These are phyloP conservation scores for Magnusiomyces magnusii DNA, from an alignment of 1,139 yeast species.

Conservation along the genomic window DNA sequence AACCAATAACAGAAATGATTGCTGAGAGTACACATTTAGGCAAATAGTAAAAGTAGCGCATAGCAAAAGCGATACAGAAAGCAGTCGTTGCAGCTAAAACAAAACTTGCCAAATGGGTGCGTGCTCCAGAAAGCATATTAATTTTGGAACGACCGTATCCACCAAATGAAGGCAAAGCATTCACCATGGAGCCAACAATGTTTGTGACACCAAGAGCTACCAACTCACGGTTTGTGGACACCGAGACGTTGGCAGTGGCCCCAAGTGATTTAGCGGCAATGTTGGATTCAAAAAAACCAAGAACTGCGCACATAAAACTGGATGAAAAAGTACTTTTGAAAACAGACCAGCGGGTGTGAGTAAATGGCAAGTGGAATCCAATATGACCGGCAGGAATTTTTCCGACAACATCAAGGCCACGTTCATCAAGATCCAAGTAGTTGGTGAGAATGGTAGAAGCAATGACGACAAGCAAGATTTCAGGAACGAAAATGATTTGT, in stretches of 20 bases:
- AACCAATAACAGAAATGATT: conserved; percentile 72
- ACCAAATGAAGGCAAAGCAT: conserved; percentile 89
- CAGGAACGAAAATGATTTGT: conserved; percentile 52
- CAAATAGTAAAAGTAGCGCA: conserved; percentile 60
- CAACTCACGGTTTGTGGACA: conserved; percentile 48
- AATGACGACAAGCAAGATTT: conserved; percentile 68
- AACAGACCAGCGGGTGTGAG: conserved; percentile 31
- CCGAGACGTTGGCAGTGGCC: conserved; percentile 28
- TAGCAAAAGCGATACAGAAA: conserved; percentile 51
- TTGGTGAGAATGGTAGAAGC: conserved; percentile 53
- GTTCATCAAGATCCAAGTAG: conserved; percentile 45
- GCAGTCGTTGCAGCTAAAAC: conserved; percentile 71
- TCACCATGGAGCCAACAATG: conserved; percentile 56
- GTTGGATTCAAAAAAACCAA: conserved; percentile 91
- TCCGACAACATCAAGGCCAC: conserved; percentile 66
- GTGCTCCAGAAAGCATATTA: conserved; percentile 79
- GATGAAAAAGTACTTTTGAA: conserved; percentile 35
- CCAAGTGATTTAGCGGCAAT: conserved; percentile 69
- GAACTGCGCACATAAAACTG: conserved; percentile 64
- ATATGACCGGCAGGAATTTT: conserved; percentile 44
- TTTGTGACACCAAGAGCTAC: conserved; percentile 77
- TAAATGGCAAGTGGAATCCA: conserved; percentile 44
- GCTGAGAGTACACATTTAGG: conserved; percentile 81
- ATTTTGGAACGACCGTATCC: conserved; percentile 93
- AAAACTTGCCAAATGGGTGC: conserved; percentile 75